Evolutionary conservation across 2,329 filamentous ascomycete species (phyloP).

Genomic region (Fusarium xylarioides): DNA sequence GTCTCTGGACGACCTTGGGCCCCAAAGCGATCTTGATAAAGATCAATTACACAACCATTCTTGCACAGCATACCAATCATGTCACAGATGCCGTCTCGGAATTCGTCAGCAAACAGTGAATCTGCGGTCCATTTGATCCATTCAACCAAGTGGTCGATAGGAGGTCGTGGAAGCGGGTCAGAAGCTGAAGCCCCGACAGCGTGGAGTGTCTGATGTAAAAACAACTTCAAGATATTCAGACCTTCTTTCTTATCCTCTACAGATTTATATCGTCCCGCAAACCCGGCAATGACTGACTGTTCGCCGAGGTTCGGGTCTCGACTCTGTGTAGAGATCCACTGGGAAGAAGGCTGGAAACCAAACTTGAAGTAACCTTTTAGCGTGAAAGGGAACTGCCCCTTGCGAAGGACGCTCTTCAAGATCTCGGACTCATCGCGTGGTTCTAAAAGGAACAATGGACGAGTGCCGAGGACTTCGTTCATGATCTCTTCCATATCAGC

Average conservation of each 20-base stretch:
- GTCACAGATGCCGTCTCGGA: neutral
- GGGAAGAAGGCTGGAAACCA: neutral
- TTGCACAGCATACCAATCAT: neutral
- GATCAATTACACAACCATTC: constrained; percentile 8
- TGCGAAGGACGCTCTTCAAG: neutral
- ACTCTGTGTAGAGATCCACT: neutral
- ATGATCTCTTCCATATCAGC: neutral
- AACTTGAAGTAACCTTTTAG: neutral
- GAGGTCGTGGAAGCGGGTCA: neutral
- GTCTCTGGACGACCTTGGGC: neutral
- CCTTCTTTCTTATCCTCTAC: neutral
- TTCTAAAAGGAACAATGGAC: neutral
- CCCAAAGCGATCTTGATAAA: constrained; percentile 9
- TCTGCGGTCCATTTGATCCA: neutral
- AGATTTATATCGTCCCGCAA: neutral
- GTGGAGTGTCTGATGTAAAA: neutral
- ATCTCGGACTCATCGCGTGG: neutral
- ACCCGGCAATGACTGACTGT: neutral
- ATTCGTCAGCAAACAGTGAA: neutral
- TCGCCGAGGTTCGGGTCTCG: neutral
- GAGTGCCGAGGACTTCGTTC: neutral
- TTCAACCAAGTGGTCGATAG: neutral
- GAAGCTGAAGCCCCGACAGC: neutral
- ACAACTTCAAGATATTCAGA: neutral
- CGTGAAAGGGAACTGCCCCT: neutral